Evolutionary conservation across 1,284 basidiomycete genomes (phyloP).

Genomic region (Tremellales sp.): DNA sequence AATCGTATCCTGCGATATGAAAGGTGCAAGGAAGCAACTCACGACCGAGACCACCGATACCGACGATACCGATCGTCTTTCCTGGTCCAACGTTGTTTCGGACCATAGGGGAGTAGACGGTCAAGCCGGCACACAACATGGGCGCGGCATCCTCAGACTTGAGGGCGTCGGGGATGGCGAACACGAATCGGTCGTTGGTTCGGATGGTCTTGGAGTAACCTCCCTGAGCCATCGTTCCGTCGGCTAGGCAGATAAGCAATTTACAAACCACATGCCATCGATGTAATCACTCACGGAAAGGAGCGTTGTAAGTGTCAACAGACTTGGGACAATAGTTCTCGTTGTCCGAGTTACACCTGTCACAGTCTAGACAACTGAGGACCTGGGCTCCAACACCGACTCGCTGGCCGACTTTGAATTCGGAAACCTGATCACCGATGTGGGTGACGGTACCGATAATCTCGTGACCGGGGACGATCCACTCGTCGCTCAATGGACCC

Average conservation of each 20-base stretch:
- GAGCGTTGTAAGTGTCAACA: constrained; percentile 34
- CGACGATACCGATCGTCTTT: constrained; percentile 64
- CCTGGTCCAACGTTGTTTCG: constrained; percentile 61
- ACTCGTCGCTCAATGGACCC: constrained; percentile 46
- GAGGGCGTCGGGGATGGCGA: constrained; percentile 62
- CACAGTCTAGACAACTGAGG: constrained; percentile 49
- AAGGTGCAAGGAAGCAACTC: constrained; percentile 30
- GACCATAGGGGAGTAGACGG: constrained; percentile 62
- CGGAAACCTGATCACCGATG: constrained; percentile 56
- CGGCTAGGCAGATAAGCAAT: constrained; percentile 53
- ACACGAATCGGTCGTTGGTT: constrained; percentile 64
- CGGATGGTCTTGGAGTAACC: constrained; percentile 66
- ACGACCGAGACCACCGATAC: constrained; percentile 58
- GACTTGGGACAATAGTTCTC: constrained; percentile 42
- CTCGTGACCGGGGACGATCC: constrained; percentile 55
- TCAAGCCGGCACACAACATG: constrained; percentile 62
- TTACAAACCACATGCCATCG: constrained; percentile 17
- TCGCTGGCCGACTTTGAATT: constrained; percentile 60
- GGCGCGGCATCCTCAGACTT: constrained; percentile 55
- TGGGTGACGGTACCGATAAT: constrained; percentile 59
- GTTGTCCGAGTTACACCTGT: constrained; percentile 56
- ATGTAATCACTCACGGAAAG: constrained; percentile 19
- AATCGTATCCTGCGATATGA: background rate
- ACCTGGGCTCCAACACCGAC: constrained; percentile 64
- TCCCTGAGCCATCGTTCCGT: constrained; percentile 54